Conservation (phyloP, 352 stramenopile species). For the Pythium aquatile region DNA sequence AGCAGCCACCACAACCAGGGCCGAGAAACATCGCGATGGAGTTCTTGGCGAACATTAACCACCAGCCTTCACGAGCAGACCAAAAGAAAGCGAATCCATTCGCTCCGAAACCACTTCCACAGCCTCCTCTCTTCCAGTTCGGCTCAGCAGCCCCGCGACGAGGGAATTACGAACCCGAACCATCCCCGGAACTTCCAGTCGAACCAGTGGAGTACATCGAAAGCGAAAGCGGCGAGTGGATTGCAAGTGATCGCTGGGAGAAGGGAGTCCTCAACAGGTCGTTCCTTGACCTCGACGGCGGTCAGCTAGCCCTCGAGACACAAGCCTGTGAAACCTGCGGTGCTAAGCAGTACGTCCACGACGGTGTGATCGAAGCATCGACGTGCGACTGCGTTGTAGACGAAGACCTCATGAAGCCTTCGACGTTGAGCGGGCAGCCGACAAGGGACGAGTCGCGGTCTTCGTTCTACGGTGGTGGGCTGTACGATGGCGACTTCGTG, state of each 20-base stretch:
- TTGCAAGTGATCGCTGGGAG: conserved; percentile 38
- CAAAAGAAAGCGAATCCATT: not conserved
- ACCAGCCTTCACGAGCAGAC: not conserved
- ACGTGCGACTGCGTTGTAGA: conserved; percentile 46
- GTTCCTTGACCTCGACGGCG: conserved; percentile 18
- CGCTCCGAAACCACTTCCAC: not conserved
- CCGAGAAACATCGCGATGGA: conserved; percentile 13
- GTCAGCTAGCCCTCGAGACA: conserved; percentile 22
- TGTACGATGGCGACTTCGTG: conserved; percentile 4
- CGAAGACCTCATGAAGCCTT: conserved; percentile 19
- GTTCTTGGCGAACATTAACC: conserved; percentile 6
- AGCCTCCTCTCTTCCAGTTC: conserved; percentile 3
- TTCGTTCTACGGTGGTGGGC: conserved; percentile 18
- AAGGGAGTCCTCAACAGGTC: conserved; percentile 19
- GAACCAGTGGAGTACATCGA: conserved; percentile 64
- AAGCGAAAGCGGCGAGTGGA: conserved; percentile 58
- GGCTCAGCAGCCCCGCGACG: not conserved
- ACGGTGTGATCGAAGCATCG: conserved; percentile 35
- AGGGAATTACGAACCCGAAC: conserved; percentile 16
- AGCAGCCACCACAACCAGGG: conserved; percentile 6
- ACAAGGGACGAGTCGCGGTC: conserved; percentile 19
- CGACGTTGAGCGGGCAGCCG: conserved; percentile 16
- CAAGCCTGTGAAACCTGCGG: conserved; percentile 44
- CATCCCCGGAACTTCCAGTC: conserved; percentile 24
- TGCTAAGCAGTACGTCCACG: conserved; percentile 43